Evolutionary conservation across 2,329 filamentous ascomycete species (phyloP), one percentile per base, ranked within the genome.

Genomic region (Penicillium sp.): DNA sequence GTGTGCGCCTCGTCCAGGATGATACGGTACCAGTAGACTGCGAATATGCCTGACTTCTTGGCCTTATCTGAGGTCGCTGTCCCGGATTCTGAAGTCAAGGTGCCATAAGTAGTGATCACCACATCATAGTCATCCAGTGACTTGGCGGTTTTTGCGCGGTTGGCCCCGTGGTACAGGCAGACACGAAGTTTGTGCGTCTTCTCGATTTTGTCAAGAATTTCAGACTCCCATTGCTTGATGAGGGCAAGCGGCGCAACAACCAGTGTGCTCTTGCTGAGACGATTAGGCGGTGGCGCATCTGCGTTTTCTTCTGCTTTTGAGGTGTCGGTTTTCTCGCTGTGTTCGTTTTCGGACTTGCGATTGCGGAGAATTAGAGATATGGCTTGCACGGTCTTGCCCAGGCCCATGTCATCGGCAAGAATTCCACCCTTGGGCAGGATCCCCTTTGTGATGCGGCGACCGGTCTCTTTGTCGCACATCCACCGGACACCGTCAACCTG

Each of bases 1-100:
- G 87, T 94, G 64, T 98, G 93, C 1, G 93, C 93, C 70, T 98
- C 93, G 50, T 98, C 93, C 2, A 98, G 77, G 50, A 98, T 91
- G 46, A 96, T 80, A 36, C 93, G 85, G 71, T 93, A 97, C 93
- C 93, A 98, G 57, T 91, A 82, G 4, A 96, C 73, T 8, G 87
- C 89, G 59, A 96, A 96, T 57, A 90, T 91, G 8, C 90, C 91
- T 36, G 83, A 79, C 58, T 90, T 85, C 7, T 80, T 74, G 3
- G 71, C 74, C 32, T 79, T 79, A 27, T 79, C 81, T 8, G 82
- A 83, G 44, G 81, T 78, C 7, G 47, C 48, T 5, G 53, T 48
- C 11, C 81, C 84, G 60, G 93, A 84, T 60, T 98, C 93, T 0
- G 93, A 96, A 4, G 94, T 88, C 1, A 98, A 74, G 36, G 94